phyloP scores from a whole-genome alignment of 2,329 filamentous ascomycete genomes.

The Davidsoniella eucalypti region DNA sequence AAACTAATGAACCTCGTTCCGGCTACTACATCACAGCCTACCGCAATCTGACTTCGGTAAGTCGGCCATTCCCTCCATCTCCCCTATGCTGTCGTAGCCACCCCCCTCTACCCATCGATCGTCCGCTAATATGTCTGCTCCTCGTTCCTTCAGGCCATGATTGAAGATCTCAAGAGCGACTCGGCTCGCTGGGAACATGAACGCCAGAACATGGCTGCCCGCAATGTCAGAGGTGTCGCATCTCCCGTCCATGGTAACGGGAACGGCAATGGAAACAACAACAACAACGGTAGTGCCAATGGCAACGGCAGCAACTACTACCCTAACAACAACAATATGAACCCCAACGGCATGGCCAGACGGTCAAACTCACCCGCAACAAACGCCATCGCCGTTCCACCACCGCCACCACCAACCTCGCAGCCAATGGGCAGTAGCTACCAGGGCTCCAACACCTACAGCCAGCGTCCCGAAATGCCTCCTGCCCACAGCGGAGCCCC shows the following conservation, averaged over 20 bases:
- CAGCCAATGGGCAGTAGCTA: neutral
- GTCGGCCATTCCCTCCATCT: constrained; percentile 18
- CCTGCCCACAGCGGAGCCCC: neutral
- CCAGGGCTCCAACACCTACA: neutral
- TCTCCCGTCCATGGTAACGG: constrained; percentile 4
- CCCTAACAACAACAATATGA: constrained; percentile 1
- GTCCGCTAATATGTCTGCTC: constrained; percentile 12
- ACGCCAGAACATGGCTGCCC: constrained; percentile 19
- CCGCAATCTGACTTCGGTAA: constrained; percentile 60
- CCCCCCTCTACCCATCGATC: neutral
- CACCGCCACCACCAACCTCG: constrained; percentile 2
- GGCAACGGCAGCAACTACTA: constrained; percentile 1
- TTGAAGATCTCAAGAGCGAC: constrained; percentile 44
- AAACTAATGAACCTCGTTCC: constrained; percentile 42
- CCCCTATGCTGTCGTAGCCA: neutral
- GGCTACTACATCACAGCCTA: constrained; percentile 69
- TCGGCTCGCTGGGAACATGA: constrained; percentile 46
- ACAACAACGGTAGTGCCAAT: neutral
- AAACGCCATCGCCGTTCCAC: constrained; percentile 7
- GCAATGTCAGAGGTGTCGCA: constrained; percentile 6
- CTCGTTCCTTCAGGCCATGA: constrained; percentile 35
- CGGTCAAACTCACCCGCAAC: constrained; percentile 7
- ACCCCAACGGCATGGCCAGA: neutral
- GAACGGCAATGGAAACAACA: neutral
- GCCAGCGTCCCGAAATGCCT: constrained; percentile 6